These are phyloP conservation scores for Spironucleus salmonicida DNA, from an alignment of 208 protist species.

Conservation along the genomic window DNA sequence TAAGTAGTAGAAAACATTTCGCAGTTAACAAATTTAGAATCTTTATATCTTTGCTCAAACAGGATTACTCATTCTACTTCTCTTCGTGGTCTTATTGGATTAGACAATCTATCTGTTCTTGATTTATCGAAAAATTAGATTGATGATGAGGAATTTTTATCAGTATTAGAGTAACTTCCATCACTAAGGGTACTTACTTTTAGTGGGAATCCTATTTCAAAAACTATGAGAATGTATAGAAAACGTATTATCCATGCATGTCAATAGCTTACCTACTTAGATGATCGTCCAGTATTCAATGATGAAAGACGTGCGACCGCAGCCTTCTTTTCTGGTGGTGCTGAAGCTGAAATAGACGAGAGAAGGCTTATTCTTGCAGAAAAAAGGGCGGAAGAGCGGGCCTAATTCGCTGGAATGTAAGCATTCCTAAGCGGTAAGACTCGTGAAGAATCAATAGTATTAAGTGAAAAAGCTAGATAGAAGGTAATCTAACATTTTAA, in stretches of 20 bases:
- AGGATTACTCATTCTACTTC: conserved; percentile 45
- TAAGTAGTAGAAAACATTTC: conserved; percentile 45
- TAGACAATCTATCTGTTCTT: conserved; percentile 59
- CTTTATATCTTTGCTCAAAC: conserved; percentile 61
- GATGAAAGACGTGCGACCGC: conserved; percentile 60
- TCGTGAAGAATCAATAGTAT: conserved; percentile 22
- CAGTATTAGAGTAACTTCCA: conserved; percentile 59
- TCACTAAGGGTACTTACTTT: conserved; percentile 58
- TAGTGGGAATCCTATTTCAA: conserved; percentile 57
- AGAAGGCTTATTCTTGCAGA: not conserved
- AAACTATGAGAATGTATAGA: conserved; percentile 53
- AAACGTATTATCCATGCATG: conserved; percentile 58
- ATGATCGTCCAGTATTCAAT: conserved; percentile 66
- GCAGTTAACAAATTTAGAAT: conserved; percentile 48
- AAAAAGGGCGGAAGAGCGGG: not conserved
- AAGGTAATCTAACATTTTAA: too few species aligned
- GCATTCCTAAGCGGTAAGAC: conserved; percentile 11
- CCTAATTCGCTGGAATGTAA: not conserved
- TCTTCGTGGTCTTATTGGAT: conserved; percentile 51
- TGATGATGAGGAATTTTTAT: conserved; percentile 52
- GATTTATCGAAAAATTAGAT: conserved; percentile 71
- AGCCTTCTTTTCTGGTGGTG: conserved; percentile 62
- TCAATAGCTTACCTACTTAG: conserved; percentile 59
- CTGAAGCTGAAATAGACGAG: conserved; percentile 46
- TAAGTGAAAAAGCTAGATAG: too few species aligned